Base-by-base conservation (phyloP, 257 asterid species). In the Mentha longifolia region DNA sequence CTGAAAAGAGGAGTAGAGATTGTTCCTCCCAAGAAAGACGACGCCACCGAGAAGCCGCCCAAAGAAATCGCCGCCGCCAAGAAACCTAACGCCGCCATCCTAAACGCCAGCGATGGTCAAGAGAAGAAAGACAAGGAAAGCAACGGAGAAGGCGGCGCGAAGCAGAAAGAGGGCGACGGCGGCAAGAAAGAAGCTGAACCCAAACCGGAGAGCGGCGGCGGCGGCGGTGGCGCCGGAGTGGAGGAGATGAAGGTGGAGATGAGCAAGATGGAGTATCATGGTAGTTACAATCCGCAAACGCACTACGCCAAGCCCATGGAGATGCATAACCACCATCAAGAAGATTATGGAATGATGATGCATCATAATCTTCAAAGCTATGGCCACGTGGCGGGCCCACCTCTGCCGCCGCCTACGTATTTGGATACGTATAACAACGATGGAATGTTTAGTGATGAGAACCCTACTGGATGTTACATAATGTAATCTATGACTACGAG, bases 401-500 rank as follows among this genome's bases (percentile, higher is more conserved):
- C 88, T 0, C 82, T 89, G 0, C 88, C 88, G 6, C 81, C 83
- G 0, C 84, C 86, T 0, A 72, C 82, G 1, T 78, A 73, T 37
- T 11, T 79, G 30, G 67, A 72, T 30, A 12, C 19, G 17, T 61
- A 78, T 30, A 6, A 12, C 17, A 65, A 73, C 17, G 88, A 83
- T 12, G 51, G 82, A 0, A 78, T 86, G 85, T 94, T 91, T 4
- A 94, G 96, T 55, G 99, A 94, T 0, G 99, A 91, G 61, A 88
- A 94, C 50, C 96, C 98, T 6, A 83, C 85, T 30, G 92, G 95
- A n/a, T 94, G 98, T 70, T 80, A 42, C 14, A 57, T 94, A n/a
- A 94, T 94, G 98, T 93, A 71, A 20, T 11, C 14, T 41, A 35
- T 3, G 3, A 28, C n/a, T n/a, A n/a, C 3, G 31, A 28, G 31